Percentiles rank a stretch among this genome's conserved stretches.
Evolutionary conservation across 1,284 basidiomycete species (phyloP).

Genomic region (Apiotrichum porosum): DNA sequence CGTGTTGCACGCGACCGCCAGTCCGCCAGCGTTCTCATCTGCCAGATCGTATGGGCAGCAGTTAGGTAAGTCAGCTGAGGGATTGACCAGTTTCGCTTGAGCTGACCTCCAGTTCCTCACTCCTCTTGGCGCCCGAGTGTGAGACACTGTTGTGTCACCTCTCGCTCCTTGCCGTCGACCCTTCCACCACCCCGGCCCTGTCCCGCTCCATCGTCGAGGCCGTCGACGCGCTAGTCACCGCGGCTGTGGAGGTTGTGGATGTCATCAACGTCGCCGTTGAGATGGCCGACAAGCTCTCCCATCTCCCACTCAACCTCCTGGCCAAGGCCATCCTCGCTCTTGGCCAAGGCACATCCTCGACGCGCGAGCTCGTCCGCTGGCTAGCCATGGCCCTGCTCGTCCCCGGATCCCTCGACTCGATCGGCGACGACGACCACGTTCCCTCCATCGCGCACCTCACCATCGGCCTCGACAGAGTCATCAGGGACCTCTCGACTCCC

Average conservation of each 20-base stretch:
- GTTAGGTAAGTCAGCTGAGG: neutral
- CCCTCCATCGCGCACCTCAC: neutral
- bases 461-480: neutral
- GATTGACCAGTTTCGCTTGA: no score
- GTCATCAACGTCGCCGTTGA: neutral
- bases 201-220: neutral
- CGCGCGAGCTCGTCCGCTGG: neutral
- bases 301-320: neutral
- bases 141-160: no score
- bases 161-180: neutral
- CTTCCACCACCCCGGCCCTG: neutral
- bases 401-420: neutral
- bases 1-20: neutral
- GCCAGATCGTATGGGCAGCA: neutral
- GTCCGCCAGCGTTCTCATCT: neutral
- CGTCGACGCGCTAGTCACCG: neutral
- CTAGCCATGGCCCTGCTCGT: neutral
- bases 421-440: neutral
- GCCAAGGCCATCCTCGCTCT: slow-evolving; percentile 1
- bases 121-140: no score
- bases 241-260: neutral
- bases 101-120: neutral
- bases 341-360: neutral
- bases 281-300: neutral
- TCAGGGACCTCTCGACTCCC: neutral